Percentiles rank a stretch among this genome's conserved stretches.
These are phyloP conservation scores for Saprolegnia parasitica DNA, from an alignment of 352 stramenopile genomes.

Conservation along the genomic window DNA sequence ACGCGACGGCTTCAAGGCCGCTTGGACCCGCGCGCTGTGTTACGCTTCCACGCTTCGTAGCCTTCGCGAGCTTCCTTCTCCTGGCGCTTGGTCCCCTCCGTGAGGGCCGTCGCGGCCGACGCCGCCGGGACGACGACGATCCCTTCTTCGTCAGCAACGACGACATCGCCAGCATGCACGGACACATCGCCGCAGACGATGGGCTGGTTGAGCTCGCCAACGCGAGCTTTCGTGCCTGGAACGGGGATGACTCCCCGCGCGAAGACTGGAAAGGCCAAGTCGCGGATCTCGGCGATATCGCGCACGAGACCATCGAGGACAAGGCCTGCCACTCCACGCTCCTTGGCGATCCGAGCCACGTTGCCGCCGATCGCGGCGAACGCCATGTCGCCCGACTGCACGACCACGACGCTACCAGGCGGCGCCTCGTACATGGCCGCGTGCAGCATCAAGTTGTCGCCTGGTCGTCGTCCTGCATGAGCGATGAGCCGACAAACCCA, in stretches of 20 bases:
- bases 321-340: conserved; percentile 20
- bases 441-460: conserved; percentile 30
- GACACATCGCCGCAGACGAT: conserved; percentile 23
- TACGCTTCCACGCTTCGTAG: conserved; percentile 21
- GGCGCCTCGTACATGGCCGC: conserved; percentile 28
- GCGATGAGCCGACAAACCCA: background rate
- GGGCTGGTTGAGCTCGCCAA: conserved; percentile 18
- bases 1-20: background rate
- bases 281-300: conserved; percentile 27
- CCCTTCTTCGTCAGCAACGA: conserved; percentile 28
- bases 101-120: background rate
- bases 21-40: conserved; percentile 19
- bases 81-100: conserved; percentile 11
- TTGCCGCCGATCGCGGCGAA: conserved; percentile 29
- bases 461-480: background rate
- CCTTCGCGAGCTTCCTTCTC: conserved; percentile 23
- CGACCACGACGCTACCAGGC: conserved; percentile 14
- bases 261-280: conserved; percentile 26
- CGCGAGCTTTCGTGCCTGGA: conserved; percentile 16
- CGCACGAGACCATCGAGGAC: conserved; percentile 24
- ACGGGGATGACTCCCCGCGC: conserved; percentile 25
- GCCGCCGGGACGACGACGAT: conserved; percentile 19
- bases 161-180: conserved; percentile 12
- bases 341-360: conserved; percentile 28
- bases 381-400: conserved; percentile 25